These are phyloP conservation scores for Suillus cothurnatus DNA, from an alignment of 768 basidiomycete species.

Conservation along the genomic window DNA sequence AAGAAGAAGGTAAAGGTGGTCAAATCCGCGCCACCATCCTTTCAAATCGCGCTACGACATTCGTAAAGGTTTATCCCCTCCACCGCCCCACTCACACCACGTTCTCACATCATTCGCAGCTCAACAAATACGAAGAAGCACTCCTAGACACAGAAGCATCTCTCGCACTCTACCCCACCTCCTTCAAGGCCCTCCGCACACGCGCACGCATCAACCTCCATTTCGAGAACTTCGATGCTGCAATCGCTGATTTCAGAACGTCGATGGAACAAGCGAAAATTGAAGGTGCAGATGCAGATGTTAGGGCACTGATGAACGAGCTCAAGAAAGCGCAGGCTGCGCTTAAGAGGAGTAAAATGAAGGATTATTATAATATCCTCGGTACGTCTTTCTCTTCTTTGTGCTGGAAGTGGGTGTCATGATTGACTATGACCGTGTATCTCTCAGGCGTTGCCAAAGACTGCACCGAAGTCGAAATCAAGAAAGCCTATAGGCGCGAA, in stretches of 20 bases:
- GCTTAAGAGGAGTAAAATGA: slow-evolving; percentile 86
- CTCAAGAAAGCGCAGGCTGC: slow-evolving; percentile 81
- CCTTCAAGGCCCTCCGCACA: slow-evolving; percentile 87
- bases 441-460: slow-evolving; percentile 50
- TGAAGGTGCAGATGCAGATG: slow-evolving; percentile 66
- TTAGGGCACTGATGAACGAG: slow-evolving; percentile 61
- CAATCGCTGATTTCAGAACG: slow-evolving; percentile 76
- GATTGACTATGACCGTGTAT: too few species aligned
- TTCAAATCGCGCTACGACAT: slow-evolving; percentile 82
- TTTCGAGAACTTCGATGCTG: slow-evolving; percentile 71
- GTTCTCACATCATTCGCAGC: slow-evolving; percentile 37
- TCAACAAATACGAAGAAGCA: slow-evolving; percentile 67
- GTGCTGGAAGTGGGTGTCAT: not conserved
- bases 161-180: slow-evolving; percentile 58
- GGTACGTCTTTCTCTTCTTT: slow-evolving; percentile 22
- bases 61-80: slow-evolving; percentile 58
- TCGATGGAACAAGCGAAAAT: slow-evolving; percentile 72
- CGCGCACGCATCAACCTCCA: slow-evolving; percentile 79
- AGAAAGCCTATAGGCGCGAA: slow-evolving; percentile 89
- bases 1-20: slow-evolving; percentile 78
- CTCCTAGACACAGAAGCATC: slow-evolving; percentile 72
- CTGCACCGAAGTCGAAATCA: slow-evolving; percentile 73
- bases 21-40: slow-evolving; percentile 79
- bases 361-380: slow-evolving; percentile 87
- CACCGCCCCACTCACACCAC: not conserved